Evolutionary conservation across 2,329 filamentous ascomycete genomes (phyloP).

Genomic region (Aspergillus texensis): DNA sequence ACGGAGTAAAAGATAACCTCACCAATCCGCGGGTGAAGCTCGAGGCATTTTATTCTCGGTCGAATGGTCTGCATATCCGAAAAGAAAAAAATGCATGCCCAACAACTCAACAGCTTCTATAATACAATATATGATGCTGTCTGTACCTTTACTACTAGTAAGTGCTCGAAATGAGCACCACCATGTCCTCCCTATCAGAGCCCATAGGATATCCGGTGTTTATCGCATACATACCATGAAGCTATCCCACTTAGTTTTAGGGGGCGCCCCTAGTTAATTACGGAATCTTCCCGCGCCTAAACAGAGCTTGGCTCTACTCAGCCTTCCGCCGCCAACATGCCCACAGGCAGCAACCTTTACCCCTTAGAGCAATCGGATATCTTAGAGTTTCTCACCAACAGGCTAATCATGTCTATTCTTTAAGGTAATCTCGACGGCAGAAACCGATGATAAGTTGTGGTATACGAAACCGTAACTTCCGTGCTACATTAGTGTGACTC

Average conservation of each 20-base stretch:
- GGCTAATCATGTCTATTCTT: neutral
- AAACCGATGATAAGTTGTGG: neutral
- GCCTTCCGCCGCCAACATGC: neutral
- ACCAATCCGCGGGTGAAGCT: slow-evolving; percentile 12
- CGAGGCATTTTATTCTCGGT: slow-evolving; percentile 15
- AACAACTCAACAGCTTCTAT: neutral
- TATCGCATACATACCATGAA: neutral
- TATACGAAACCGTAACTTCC: neutral
- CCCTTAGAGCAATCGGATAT: slow-evolving; percentile 4
- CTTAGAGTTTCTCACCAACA: slow-evolving; percentile 4
- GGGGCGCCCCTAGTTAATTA: slow-evolving; percentile 3
- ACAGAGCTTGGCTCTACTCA: slow-evolving; percentile 6
- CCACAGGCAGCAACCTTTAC: slow-evolving; percentile 12
- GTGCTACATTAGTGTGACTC: neutral
- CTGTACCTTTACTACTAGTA: neutral
- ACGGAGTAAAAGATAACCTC: slow-evolving; percentile 7
- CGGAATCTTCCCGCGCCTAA: slow-evolving; percentile 17
- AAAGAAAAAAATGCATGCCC: neutral
- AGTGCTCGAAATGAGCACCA: neutral
- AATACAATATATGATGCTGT: neutral
- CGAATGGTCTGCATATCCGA: neutral
- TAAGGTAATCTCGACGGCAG: neutral
- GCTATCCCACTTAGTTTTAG: neutral
- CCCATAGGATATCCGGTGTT: neutral
- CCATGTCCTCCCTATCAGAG: neutral